Base-by-base conservation (phyloP, 352 stramenopile species). In the Pythium utonaiense region DNA sequence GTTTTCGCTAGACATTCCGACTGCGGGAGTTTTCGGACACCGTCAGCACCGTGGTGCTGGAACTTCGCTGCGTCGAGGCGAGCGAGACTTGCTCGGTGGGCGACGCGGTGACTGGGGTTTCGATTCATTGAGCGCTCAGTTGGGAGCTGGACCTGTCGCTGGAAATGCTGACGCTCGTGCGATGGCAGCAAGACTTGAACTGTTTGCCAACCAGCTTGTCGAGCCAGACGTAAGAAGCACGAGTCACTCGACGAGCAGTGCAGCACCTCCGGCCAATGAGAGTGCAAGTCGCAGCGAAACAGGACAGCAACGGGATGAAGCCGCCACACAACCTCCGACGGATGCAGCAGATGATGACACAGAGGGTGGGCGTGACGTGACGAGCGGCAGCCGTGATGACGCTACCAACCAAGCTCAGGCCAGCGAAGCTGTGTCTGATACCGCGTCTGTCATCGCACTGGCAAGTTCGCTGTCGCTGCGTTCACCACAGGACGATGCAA, bases 381-480 rank as follows among this genome's bases (percentile, higher is more conserved):
- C 19, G 21, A 50, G 10, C 14, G 24, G 9, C 27, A 24, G 19
- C 21, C 22, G 42, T 13, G 42, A 50, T 33, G 34, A 50, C 30
- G 40, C 48, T 52, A 30, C 41, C 19, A 36, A 57, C 19, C 51
- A 55, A 45, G 25, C 55, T n/a, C 47, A 68, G 45, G 62, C 41
- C 10, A 60, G 50, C 25, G 70, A 79, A 42, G 71, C 70, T 10
- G 59, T 66, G 22, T 77, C 72, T 3, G 84, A 94, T 34, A 77
- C 86, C 14, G 86, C 83, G 41, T 93, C 85, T 21, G 85, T 96
- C 24, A 72, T 85, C 54, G 86, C 84, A n/a, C 70, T 96, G 54
- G 79, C 86, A 6, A 96, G 86, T 53, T 91, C 84, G 21, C 73
- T 96, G 41, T 93, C 84, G 2, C 64, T 96, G 38, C 76, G 80